phyloP scores from a whole-genome alignment of 495 filamentous ascomycete genomes.

The Hypoxylon intermedium region DNA sequence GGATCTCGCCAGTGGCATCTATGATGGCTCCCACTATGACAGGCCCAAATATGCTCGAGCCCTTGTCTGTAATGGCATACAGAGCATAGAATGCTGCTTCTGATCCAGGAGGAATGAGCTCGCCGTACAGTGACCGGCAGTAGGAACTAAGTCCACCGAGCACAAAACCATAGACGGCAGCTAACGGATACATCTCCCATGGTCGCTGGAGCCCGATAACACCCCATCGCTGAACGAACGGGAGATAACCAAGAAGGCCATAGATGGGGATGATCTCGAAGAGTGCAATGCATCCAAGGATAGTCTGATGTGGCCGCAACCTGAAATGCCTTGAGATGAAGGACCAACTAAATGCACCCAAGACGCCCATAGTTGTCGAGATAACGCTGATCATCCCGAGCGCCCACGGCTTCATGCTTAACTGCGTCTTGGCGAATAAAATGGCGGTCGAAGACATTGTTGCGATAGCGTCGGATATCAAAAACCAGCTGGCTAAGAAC shows the following conservation, averaged over 20 bases:
- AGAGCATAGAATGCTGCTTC: slow-evolving; percentile 97
- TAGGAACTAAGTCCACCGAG: slow-evolving; percentile 93
- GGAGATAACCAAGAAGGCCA: slow-evolving; percentile 87
- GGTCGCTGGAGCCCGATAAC: slow-evolving; percentile 85
- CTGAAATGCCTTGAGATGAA: slow-evolving; percentile 69
- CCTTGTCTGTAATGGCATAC: slow-evolving; percentile 98
- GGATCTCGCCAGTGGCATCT: slow-evolving; percentile 85
- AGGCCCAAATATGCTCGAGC: slow-evolving; percentile 91
- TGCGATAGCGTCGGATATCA: slow-evolving; percentile 91
- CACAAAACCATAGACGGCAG: slow-evolving; percentile 89
- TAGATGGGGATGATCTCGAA: slow-evolving; percentile 95
- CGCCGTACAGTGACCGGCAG: slow-evolving; percentile 89
- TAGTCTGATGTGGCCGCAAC: slow-evolving; percentile 80
- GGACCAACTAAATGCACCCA: slow-evolving; percentile 91
- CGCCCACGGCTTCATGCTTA: slow-evolving; percentile 85
- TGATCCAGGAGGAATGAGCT: slow-evolving; percentile 89
- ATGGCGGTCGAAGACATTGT: slow-evolving; percentile 95
- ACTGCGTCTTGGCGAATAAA: slow-evolving; percentile 91
- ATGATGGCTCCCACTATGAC: slow-evolving; percentile 93
- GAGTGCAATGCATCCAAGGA: slow-evolving; percentile 84
- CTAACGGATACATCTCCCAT: slow-evolving; percentile 97
- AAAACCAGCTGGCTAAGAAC: slow-evolving; percentile 92
- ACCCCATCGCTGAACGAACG: slow-evolving; percentile 75
- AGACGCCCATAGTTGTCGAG: slow-evolving; percentile 78
- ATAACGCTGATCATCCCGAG: slow-evolving; percentile 95